Conservation (phyloP, 371 early-diverging fungal species). For the Batkoa obscura region DNA sequence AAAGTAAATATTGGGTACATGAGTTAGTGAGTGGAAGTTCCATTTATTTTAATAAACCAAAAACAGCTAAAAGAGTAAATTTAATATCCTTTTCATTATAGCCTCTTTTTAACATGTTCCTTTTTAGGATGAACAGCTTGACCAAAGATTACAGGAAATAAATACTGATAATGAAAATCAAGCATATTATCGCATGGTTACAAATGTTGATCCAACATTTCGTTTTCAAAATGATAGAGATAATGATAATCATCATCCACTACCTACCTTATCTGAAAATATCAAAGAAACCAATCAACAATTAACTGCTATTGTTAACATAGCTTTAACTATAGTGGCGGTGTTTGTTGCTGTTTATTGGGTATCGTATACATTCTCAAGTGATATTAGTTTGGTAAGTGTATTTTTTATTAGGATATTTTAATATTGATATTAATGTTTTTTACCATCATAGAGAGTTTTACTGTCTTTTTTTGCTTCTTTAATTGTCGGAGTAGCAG, state of each 20-base stretch:
- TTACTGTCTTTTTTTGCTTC: slow-evolving; percentile 27
- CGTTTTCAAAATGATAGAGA: too few relatives aligned
- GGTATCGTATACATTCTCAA: slow-evolving; percentile 22
- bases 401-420: neutral
- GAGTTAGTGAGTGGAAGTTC: neutral
- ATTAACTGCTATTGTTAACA: slow-evolving; percentile 34
- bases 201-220: slow-evolving; percentile 7
- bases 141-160: slow-evolving; percentile 6
- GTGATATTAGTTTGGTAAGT: slow-evolving; percentile 35
- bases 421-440: neutral
- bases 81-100: neutral
- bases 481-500: slow-evolving; percentile 29
- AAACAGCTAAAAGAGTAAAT: neutral
- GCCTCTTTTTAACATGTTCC: neutral
- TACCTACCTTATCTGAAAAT: neutral
- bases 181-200: slow-evolving; percentile 10
- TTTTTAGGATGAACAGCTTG: slow-evolving; percentile 5
- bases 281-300: slow-evolving; percentile 16
- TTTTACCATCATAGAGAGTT: slow-evolving; percentile 19
- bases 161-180: slow-evolving; percentile 8
- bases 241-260: neutral
- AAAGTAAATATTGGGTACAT: neutral
- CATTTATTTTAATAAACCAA: neutral
- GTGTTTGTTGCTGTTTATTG: slow-evolving; percentile 37
- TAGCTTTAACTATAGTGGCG: slow-evolving; percentile 34